Evolutionary conservation across 306 rosid species (phyloP).

Genomic region (Casuarina cunninghamiana): DNA sequence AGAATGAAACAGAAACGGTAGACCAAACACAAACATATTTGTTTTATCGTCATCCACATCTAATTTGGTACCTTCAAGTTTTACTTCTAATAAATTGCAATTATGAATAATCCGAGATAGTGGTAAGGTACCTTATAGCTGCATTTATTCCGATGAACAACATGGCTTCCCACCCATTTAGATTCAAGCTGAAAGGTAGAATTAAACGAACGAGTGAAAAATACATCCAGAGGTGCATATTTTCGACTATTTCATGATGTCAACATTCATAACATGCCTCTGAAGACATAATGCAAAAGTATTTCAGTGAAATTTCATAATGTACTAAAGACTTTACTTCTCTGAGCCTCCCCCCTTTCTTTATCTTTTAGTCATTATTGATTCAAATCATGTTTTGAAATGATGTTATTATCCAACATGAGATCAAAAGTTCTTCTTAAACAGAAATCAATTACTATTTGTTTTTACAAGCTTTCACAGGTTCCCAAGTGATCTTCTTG

Average conservation of each 20-base stretch:
- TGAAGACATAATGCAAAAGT: background rate
- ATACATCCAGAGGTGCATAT: background rate
- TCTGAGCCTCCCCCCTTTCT: no score
- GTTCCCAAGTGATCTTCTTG: background rate
- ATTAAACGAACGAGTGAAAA: constrained; percentile 23
- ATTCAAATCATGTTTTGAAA: background rate
- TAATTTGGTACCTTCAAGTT: constrained; percentile 12
- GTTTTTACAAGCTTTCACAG: background rate
- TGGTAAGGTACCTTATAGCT: constrained; percentile 64
- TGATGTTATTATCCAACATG: background rate
- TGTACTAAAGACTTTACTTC: background rate
- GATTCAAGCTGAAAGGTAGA: constrained; percentile 62
- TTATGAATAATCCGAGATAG: background rate
- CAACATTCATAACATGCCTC: background rate
- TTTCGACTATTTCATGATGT: background rate
- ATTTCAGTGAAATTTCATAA: no score
- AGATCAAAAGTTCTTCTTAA: background rate
- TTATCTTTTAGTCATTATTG: no score
- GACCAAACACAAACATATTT: background rate
- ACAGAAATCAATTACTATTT: background rate
- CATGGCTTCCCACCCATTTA: constrained; percentile 79
- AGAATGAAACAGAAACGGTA: background rate
- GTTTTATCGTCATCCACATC: background rate
- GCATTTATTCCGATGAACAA: constrained; percentile 87
- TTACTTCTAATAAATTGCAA: constrained; percentile 14